Evolutionary conservation across 352 stramenopile species (phyloP), one percentile per base, ranked within the genome.

Genomic region (Pythium biforme): DNA sequence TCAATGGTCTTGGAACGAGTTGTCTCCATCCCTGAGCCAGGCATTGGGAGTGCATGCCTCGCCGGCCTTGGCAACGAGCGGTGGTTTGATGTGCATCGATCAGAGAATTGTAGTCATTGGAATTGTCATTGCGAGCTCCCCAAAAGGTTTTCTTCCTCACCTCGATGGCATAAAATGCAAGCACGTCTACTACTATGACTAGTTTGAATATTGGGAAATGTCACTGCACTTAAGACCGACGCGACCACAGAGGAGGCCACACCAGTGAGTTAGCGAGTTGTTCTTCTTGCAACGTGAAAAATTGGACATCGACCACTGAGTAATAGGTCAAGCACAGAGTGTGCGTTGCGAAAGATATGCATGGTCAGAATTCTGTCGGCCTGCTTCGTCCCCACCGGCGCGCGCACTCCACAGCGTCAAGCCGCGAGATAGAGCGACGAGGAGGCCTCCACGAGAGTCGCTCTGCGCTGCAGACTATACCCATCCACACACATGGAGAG

Each of bases 71-170:
- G n/a, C n/a, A n/a, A n/a, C n/a, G n/a, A n/a, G 9, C 29, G 29
- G 29, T 33, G 29, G 29, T 4, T 33, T 33, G 29, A 10, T 40
- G 34, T 40, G 34, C 34, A 88, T 90, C 81, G 83, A 92, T 92
- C 83, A 90, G 83, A 92, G 83, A 92, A 92, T 92, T 92, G 83
- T 92, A 92, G 83, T 92, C 83, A 70, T 83, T 78, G 77, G 81
- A 62, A 73, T 52, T 31, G 61, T 92, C 82, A 77, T 89, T 59
- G 75, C 83, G 64, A 79, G 81, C 79, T 89, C 80, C 72, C 88
- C 76, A 80, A 58, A 84, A 78, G 51, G 71, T 76, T 72, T 82
- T 82, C 61, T 86, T 89, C 82, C 72, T 90, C 82, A 92, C 70
- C 72, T 90, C 82, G 77, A 88, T 79, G 29, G 54, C 39, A 34